Evolutionary conservation across 805 yeast genomes (phyloP), one percentile per base, ranked within the genome.

Genomic region (Tetrapisispora namnaoensis): DNA sequence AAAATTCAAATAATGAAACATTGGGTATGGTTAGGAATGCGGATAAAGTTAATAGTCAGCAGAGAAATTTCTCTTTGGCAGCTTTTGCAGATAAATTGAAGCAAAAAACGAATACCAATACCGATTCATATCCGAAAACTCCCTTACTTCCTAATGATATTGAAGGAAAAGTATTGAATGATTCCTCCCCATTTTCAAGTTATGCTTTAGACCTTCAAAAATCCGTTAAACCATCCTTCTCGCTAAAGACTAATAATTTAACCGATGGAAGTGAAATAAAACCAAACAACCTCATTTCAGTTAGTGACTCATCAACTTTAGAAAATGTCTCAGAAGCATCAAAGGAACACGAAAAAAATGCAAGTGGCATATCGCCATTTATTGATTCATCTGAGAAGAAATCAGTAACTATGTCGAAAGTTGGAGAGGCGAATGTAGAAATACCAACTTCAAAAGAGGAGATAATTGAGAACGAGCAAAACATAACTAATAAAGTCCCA

Each of bases 41-140:
- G n/a, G 24, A 6, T n/a, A n/a, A 40, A 24, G 35, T 17, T 2
- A 21, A n/a, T 3, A 32, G 37, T 37, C 21, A 10, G 8, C 32
- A 37, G 9, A 3, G 11, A n/a, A 14, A 10, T 7, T 42, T 53
- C 13, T 49, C 63, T 9, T 51, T 61, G 17, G 54, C 61, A 9
- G 51, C 58, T 0, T 42, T 62, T 11, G 48, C 65, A 10, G 64
- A 61, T 39, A 51, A 59, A 24, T 58, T 62, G 24, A 63, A 63
- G 48, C 55, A 60, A 43, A 55, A 51, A 13, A 66, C 66, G 0
- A 62, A 59, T 37, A 41, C 58, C 2, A 16, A 40, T 17, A n/a
- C 43, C 16, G 22, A 7, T 17, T 6, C 8, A 24, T 24, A 6
- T 24, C n/a, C 32, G 3, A 39, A 8, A 13, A 10, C 28, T 4